Evolutionary conservation across 805 yeast genomes (phyloP).

Genomic region (Nakazawaea sp.): DNA sequence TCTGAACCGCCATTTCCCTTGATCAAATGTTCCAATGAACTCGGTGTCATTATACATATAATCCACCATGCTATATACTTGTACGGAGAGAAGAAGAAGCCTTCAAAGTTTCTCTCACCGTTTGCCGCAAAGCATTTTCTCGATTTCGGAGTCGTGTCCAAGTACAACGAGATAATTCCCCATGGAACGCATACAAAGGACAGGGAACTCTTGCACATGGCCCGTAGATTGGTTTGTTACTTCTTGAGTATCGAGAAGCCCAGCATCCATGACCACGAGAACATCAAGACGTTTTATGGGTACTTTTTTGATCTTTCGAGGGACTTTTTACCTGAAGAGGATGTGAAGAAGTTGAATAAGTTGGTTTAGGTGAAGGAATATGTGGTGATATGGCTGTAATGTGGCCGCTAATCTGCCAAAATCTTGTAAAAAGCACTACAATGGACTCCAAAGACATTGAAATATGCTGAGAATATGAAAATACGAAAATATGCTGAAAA

Average conservation of each 20-base stretch:
- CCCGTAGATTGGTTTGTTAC: conserved; percentile 10
- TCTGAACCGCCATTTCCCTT: conserved; percentile 12
- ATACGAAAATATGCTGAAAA: too few species aligned
- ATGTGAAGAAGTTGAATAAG: conserved; percentile 4
- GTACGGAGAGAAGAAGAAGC: conserved; percentile 8
- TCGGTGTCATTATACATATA: conserved; percentile 11
- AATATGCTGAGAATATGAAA: too few species aligned
- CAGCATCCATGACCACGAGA: neutral
- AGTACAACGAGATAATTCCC: conserved; percentile 12
- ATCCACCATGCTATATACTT: conserved; percentile 13
- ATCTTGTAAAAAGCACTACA: too few species aligned
- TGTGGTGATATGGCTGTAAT: too few species aligned
- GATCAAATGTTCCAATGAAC: conserved; percentile 11
- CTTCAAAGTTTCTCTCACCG: neutral
- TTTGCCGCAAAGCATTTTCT: neutral
- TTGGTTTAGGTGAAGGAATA: too few species aligned
- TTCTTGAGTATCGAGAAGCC: conserved; percentile 3
- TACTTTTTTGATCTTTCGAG: conserved; percentile 11
- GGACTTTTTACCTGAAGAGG: conserved; percentile 8
- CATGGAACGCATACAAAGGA: neutral
- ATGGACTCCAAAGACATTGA: too few species aligned
- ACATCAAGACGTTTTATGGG: conserved; percentile 10
- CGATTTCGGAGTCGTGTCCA: conserved; percentile 5
- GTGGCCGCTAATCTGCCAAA: too few species aligned
- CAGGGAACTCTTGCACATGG: conserved; percentile 10